Conservation (phyloP, 805 yeast species). For the Ogataea polymorpha region DNA sequence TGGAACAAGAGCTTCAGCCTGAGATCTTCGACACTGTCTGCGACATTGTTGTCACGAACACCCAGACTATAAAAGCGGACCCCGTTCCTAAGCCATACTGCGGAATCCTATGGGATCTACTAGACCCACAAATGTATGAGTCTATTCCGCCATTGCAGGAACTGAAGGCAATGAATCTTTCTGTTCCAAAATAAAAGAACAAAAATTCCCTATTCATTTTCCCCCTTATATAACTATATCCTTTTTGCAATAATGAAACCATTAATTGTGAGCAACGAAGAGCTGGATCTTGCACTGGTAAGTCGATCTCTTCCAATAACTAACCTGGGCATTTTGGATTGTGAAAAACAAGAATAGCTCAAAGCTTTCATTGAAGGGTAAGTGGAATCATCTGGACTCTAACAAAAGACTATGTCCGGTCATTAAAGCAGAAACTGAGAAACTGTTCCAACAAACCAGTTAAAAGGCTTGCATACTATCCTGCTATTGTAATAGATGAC, state of each 20-base stretch:
- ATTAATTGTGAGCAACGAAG: neutral
- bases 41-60: slow-evolving; percentile 29
- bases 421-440: slow-evolving; percentile 1
- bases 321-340: slow-evolving; percentile 11
- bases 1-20: slow-evolving; percentile 26
- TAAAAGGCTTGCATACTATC: slow-evolving; percentile 1
- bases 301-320: neutral
- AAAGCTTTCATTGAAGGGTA: slow-evolving; percentile 8
- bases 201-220: neutral
- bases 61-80: slow-evolving; percentile 18
- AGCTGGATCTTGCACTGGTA: slow-evolving; percentile 16
- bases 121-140: slow-evolving; percentile 27
- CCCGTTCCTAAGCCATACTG: slow-evolving; percentile 25
- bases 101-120: slow-evolving; percentile 30
- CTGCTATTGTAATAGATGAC: slow-evolving; percentile 9
- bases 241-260: neutral
- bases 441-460: neutral
- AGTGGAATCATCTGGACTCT: neutral
- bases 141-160: slow-evolving; percentile 31
- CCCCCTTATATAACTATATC: slow-evolving; percentile 1
- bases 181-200: slow-evolving; percentile 10
- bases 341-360: slow-evolving; percentile 10
- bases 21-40: slow-evolving; percentile 33
- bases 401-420: slow-evolving; percentile 1
- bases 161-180: slow-evolving; percentile 23